These are phyloP conservation scores for Coriaria nepalensis DNA, from an alignment of 306 rosid genomes.

Conservation along the genomic window DNA sequence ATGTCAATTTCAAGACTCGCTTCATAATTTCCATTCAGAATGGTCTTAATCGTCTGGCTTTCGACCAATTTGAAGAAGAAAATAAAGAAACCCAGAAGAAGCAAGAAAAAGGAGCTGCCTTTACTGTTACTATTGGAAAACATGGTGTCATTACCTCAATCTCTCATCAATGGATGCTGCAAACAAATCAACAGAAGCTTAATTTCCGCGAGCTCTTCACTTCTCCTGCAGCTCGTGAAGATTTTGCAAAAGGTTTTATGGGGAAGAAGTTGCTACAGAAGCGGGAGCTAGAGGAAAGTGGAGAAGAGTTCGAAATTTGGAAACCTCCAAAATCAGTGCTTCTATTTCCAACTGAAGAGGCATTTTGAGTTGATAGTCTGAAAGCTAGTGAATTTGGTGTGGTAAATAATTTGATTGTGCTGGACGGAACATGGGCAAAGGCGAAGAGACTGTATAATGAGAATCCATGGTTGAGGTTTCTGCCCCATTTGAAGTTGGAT, in stretches of 20 bases:
- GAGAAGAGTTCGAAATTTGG: constrained; percentile 48
- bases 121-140: constrained; percentile 38
- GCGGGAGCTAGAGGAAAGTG: constrained; percentile 30
- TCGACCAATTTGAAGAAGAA: constrained; percentile 6
- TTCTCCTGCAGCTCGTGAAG: constrained; percentile 35
- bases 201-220: constrained; percentile 26
- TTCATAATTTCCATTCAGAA: constrained; percentile 23
- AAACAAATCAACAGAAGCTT: constrained; percentile 8
- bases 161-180: constrained; percentile 43
- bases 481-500: constrained; percentile 76
- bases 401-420: constrained; percentile 57
- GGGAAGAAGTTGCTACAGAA: constrained; percentile 47
- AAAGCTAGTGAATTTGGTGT: constrained; percentile 22
- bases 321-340: constrained; percentile 56
- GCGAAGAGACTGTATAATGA: constrained; percentile 72
- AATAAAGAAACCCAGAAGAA: constrained; percentile 15
- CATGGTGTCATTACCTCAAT: constrained; percentile 38
- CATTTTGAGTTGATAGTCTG: constrained; percentile 26
- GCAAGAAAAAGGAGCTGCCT: constrained; percentile 16
- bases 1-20: constrained; percentile 44
- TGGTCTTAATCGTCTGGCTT: constrained; percentile 4
- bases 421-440: constrained; percentile 93
- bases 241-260: constrained; percentile 49
- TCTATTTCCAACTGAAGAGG: constrained; percentile 58
- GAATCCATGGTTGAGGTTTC: constrained; percentile 63